These are phyloP conservation scores for Candida loeiensis DNA, from an alignment of 805 yeast species.

Conservation along the genomic window DNA sequence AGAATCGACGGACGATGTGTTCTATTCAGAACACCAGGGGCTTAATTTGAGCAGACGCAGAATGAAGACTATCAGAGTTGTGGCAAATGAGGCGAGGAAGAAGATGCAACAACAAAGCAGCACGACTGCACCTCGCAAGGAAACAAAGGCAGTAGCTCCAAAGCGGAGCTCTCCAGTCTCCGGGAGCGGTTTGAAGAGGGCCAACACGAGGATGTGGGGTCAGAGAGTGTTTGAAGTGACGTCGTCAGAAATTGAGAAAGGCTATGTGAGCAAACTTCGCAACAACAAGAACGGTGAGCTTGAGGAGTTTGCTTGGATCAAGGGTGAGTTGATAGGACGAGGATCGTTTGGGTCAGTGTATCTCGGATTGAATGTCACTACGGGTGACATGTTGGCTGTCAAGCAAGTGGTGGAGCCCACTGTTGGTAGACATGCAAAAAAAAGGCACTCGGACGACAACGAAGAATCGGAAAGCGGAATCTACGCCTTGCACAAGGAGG, in stretches of 20 bases:
- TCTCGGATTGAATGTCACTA: conserved; percentile 87
- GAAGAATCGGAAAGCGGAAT: conserved; percentile 46
- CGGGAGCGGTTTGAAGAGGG: conserved; percentile 50
- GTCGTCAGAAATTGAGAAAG: conserved; percentile 58
- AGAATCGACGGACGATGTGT: conserved; percentile 30
- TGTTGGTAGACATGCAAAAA: conserved; percentile 1
- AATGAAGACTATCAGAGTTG: conserved; percentile 88
- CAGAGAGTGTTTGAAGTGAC: conserved; percentile 88
- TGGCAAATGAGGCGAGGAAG: conserved; percentile 79
- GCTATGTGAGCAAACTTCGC: conserved; percentile 62
- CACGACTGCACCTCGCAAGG: conserved; percentile 6
- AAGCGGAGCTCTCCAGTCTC: background rate
- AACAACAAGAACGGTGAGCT: conserved; percentile 60
- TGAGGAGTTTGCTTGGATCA: conserved; percentile 94
- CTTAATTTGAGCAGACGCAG: conserved; percentile 49
- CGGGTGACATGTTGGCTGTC: conserved; percentile 98
- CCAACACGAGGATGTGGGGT: conserved; percentile 97
- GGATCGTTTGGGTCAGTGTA: conserved; percentile 96
- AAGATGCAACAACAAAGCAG: conserved; percentile 27
- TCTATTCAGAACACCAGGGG: conserved; percentile 33
- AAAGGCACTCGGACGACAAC: conserved; percentile 16
- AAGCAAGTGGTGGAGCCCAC: conserved; percentile 74
- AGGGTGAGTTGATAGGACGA: conserved; percentile 93
- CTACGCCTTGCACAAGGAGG: conserved; percentile 84
- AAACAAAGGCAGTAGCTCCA: background rate